Evolutionary conservation across 208 protist genomes (phyloP), one percentile per base, ranked within the genome.

Genomic region (Trypanosomatidae sp.): DNA sequence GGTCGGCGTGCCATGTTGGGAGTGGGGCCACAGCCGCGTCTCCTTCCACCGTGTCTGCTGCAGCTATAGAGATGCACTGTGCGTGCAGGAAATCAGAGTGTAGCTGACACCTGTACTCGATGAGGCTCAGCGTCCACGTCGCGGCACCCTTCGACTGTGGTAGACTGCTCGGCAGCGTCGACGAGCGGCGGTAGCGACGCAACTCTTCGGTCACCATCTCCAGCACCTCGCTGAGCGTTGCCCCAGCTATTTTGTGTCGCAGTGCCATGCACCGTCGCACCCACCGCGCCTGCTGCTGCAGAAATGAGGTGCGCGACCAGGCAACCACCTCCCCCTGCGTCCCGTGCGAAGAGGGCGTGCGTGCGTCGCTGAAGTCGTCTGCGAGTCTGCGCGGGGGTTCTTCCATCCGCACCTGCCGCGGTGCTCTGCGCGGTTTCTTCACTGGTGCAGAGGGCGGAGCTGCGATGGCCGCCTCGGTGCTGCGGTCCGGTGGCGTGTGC

Each of bases 71-170:
- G n/a, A n/a, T n/a, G n/a, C n/a, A n/a, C n/a, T n/a, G n/a, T n/a
- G n/a, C n/a, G n/a, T n/a, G n/a, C n/a, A n/a, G n/a, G n/a, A n/a
- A n/a, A n/a, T n/a, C n/a, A n/a, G n/a, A n/a, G n/a, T n/a, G n/a
- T n/a, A n/a, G n/a, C n/a, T n/a, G n/a, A 49, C 80, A 82, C 53
- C 65, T 55, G 46, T 74, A 66, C 72, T 88, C 83, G 19, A 77
- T 25, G 36, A 88, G 67, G 50, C 73, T 82, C 13, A 85, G 72
- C 6, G 73, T 47, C 83, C 83, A 88, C 53, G 79, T 80, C 8
- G 74, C 75, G 5, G 47, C 50, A 22, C 67, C 65, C n/a, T 60
- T 22, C 5, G 25, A 43, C 19, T 22, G 55, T 19, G 28, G 52
- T 25, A 6, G 30, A 36, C 22, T 43, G 0, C 19, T 49, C 47